Evolutionary conservation across 306 rosid species (phyloP).

Genomic region (Pterocarpus macrocarpus): DNA sequence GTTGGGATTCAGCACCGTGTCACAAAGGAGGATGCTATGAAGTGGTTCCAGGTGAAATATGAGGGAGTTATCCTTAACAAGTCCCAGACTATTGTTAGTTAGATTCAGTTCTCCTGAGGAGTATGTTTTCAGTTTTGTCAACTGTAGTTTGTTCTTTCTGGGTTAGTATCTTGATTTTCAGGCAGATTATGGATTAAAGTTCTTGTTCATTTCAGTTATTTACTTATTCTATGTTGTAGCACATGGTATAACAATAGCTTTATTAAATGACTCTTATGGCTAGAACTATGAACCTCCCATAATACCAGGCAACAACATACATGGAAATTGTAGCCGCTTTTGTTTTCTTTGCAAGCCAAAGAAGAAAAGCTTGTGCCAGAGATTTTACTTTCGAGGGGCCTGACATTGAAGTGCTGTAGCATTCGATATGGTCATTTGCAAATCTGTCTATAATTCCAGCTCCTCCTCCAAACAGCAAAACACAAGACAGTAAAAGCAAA

Average conservation of each 20-base stretch:
- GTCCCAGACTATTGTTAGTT: slow-evolving; percentile 62
- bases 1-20: slow-evolving; percentile 92
- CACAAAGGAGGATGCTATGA: slow-evolving; percentile 88
- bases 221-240: slow-evolving; percentile 19
- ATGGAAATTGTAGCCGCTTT: no score
- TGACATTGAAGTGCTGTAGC: no score
- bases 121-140: slow-evolving; percentile 43
- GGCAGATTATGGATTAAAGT: slow-evolving; percentile 24
- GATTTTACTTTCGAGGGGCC: not conserved
- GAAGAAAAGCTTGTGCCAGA: not conserved
- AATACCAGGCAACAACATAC: not conserved
- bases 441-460: no score
- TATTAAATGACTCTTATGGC: slow-evolving; percentile 12
- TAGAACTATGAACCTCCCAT: not conserved
- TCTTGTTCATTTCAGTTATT: not conserved
- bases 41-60: slow-evolving; percentile 93
- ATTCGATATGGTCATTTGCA: no score
- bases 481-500: no score
- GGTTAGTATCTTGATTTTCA: slow-evolving; percentile 32
- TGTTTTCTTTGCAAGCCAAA: not conserved
- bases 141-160: slow-evolving; percentile 38
- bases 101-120: slow-evolving; percentile 33
- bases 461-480: no score
- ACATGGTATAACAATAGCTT: not conserved
- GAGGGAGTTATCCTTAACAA: slow-evolving; percentile 95